Base-by-base conservation (phyloP, 352 stramenopile genomes). In the Blastocystis sp. region DNA sequence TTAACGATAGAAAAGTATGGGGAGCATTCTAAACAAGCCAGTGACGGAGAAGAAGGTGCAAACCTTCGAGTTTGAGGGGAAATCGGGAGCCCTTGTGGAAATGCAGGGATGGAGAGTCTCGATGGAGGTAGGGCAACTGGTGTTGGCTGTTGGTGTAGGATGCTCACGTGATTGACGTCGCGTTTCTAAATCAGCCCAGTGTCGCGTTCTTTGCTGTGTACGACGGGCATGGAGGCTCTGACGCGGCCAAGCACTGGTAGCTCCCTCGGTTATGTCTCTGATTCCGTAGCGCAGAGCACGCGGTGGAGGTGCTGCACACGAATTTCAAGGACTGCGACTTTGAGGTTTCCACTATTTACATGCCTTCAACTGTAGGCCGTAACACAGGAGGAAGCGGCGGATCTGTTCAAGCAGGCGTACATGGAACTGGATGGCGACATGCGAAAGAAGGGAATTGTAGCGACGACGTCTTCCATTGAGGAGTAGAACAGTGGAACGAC, bases 31-130 rank as follows among this genome's bases (percentile, higher is more conserved):
- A 34, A 87, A 90, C 52, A 90, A 90, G 76, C 89, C 89, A 14
- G 59, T 90, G 24, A 89, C 60, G 19, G 61, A 81, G 40, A 90
- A 90, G 82, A 52, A 90, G 24, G 64, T 74, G 38, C 1, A 45
- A 7, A 60, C 70, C 3, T 59, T 69, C 43, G 34, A 57, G 42
- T 87, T 78, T 48, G 52, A 88, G n/a, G 62, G 59, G 24, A 61
- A 89, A n/a, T 87, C 82, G 14, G 89, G 62, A 7, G 78, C 66
- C 24, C 34, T 91, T 21, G 84, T 76, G 3, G 81, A 80, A n/a
- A 91, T 91, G 89, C 90, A 91, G 74, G 90, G 90, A 21, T 91
- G 90, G 90, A 84, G 90, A 74, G 76, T 89, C 38, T 87, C 28
- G 21, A 90, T 91, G 90, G 90, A 84, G 34, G 74, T 84, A 59